These are phyloP conservation scores for Apiospora pterosperma DNA, from an alignment of 2,329 filamentous ascomycete genomes.

Conservation along the genomic window DNA sequence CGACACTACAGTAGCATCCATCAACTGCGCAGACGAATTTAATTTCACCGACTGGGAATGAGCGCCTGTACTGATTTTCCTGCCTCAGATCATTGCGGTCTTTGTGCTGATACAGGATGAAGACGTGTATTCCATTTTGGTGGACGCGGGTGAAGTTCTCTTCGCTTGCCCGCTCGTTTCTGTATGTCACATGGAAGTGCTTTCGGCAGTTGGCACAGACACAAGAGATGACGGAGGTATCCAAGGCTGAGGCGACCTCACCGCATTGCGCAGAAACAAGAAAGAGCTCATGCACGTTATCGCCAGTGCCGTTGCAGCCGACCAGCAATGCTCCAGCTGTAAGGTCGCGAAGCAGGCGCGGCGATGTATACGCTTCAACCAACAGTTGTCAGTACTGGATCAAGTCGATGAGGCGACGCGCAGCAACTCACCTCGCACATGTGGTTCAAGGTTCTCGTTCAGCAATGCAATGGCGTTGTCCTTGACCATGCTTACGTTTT, in stretches of 20 bases:
- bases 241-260: constrained; percentile 14
- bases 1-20: constrained; percentile 36
- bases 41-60: constrained; percentile 14
- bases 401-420: background rate
- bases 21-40: constrained; percentile 22
- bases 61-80: constrained; percentile 7
- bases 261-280: constrained; percentile 9
- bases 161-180: constrained; percentile 7
- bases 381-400: background rate
- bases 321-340: background rate
- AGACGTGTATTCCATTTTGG: constrained; percentile 22
- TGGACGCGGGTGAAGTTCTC: constrained; percentile 10
- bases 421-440: background rate
- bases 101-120: constrained; percentile 16
- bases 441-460: background rate
- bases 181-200: constrained; percentile 25
- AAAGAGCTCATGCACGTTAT: constrained; percentile 22
- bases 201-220: constrained; percentile 23
- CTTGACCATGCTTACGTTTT: background rate
- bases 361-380: constrained; percentile 23
- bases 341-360: constrained; percentile 22
- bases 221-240: constrained; percentile 19
- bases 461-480: background rate
- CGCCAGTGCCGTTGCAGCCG: background rate
- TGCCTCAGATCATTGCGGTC: constrained; percentile 7